Evolutionary conservation across 768 basidiomycete species (phyloP).

Genomic region (Auriscalpium orientale): DNA sequence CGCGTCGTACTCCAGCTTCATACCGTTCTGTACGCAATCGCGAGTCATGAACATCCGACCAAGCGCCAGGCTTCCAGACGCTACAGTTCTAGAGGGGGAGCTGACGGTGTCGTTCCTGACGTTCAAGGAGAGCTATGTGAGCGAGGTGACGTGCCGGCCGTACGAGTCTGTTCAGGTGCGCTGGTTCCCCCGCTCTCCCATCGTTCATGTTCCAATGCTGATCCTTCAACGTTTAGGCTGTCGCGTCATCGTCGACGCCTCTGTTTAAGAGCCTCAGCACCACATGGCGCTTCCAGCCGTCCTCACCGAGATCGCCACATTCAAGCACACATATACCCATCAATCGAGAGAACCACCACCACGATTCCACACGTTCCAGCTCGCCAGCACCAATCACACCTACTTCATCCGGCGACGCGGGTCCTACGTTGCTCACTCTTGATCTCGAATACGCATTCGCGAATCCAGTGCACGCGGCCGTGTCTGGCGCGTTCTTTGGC

Average conservation of each 20-base stretch:
- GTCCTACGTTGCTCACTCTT: conserved; percentile 75
- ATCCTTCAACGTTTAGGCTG: conserved; percentile 41
- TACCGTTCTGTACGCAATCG: conserved; percentile 82
- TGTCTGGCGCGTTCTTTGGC: conserved; percentile 82
- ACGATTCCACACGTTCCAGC: background rate
- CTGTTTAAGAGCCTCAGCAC: conserved; percentile 69
- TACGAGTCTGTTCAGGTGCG: conserved; percentile 73
- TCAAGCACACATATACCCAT: conserved; percentile 16
- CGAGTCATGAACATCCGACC: conserved; percentile 42
- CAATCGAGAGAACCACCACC: background rate
- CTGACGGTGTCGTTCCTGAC: conserved; percentile 83
- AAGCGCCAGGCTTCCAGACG: conserved; percentile 22
- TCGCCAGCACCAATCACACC: background rate
- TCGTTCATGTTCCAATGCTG: conserved; percentile 9
- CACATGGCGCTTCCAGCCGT: conserved; percentile 66
- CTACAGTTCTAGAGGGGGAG: conserved; percentile 67
- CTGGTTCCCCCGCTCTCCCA: conserved; percentile 8
- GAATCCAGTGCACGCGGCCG: conserved; percentile 75
- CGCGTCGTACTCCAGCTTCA: conserved; percentile 73
- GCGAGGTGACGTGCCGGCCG: conserved; percentile 74
- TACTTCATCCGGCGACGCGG: conserved; percentile 17
- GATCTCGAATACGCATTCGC: conserved; percentile 83
- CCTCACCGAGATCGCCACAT: conserved; percentile 35
- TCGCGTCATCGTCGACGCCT: conserved; percentile 61
- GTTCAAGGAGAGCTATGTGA: conserved; percentile 83